These are phyloP conservation scores for Rhizopogon salebrosus DNA, from an alignment of 768 basidiomycete genomes.

Conservation along the genomic window DNA sequence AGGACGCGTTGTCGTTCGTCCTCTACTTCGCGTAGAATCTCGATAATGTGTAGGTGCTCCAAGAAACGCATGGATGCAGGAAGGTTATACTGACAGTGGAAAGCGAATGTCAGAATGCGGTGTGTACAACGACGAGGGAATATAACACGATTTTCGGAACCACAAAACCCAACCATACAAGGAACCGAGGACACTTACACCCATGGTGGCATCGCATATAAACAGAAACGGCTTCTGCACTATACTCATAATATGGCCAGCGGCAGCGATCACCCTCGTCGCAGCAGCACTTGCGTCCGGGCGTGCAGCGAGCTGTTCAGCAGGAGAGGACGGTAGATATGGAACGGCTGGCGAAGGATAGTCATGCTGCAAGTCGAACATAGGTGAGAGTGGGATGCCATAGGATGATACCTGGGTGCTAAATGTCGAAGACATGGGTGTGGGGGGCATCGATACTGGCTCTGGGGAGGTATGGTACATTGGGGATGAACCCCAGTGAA, in stretches of 20 bases:
- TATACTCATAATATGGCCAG: constrained; percentile 59
- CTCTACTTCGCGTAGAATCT: constrained; percentile 65
- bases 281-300: constrained; percentile 57
- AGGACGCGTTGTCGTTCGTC: constrained; percentile 35
- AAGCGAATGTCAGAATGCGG: background rate
- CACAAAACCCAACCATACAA: background rate
- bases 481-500: constrained; percentile 9
- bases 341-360: constrained; percentile 55
- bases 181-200: constrained; percentile 36
- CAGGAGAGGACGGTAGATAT: constrained; percentile 37
- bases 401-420: constrained; percentile 3
- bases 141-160: background rate
- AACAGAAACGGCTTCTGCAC: constrained; percentile 66
- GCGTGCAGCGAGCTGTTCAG: constrained; percentile 54
- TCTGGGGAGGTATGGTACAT: constrained; percentile 24
- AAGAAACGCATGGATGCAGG: constrained; percentile 71
- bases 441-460: constrained; percentile 22
- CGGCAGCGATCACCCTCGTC: constrained; percentile 61
- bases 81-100: constrained; percentile 52
- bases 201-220: constrained; percentile 71
- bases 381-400: background rate
- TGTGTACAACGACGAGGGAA: background rate
- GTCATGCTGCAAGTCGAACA: constrained; percentile 24
- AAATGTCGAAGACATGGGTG: constrained; percentile 26
- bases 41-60: constrained; percentile 65